Evolutionary conservation across 352 stramenopile genomes (phyloP), one percentile per base, ranked within the genome.

Genomic region (Pythium monospermum): DNA sequence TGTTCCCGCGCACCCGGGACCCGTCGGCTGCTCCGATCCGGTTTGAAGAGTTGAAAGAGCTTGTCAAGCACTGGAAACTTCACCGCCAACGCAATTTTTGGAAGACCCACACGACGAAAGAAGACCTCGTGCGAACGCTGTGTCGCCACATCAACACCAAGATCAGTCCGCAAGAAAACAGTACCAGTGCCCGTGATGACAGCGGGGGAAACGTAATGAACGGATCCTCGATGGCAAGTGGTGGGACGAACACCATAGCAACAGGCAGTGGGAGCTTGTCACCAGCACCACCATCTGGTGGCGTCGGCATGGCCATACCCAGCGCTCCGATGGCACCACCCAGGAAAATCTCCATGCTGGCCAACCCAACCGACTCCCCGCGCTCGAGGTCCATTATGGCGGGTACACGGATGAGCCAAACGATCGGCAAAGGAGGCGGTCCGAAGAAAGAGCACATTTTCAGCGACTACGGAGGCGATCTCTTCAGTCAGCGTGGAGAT

Each of bases 41-140:
- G 15, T 90, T 89, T n/a, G 85, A 96, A 56, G 84, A 96, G 55
- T 66, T 96, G n/a, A 94, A 94, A 53, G 87, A 96, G 49, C 65
- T 96, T 11, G 83, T 91, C 1, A 90, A 94, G 39, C 77, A 93
- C 57, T 96, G 84, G 83, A 96, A 96, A 49, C 64, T 96, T 5
- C 84, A 96, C 42, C 81, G 87, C 1, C 81, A 92, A 57, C 80
- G 84, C 27, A 90, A 92, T 44, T 96, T 96, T 51, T 96, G 85
- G 85, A 96, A 94, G 53, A 91, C 69, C 10, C 85, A 96, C 66
- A 82, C 77, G 27, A 88, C 79, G 27, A 94, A 94, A 53, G 84
- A 96, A 51, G 84, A 96, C 25, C 77, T 96, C 12, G 83, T 94
- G 31, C 75, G 67, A 6, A 93, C 81, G 13, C 57, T 95, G 4